Conservation (phyloP, 345 rosid genomes). For the Zanthoxylum bungeanum region DNA sequence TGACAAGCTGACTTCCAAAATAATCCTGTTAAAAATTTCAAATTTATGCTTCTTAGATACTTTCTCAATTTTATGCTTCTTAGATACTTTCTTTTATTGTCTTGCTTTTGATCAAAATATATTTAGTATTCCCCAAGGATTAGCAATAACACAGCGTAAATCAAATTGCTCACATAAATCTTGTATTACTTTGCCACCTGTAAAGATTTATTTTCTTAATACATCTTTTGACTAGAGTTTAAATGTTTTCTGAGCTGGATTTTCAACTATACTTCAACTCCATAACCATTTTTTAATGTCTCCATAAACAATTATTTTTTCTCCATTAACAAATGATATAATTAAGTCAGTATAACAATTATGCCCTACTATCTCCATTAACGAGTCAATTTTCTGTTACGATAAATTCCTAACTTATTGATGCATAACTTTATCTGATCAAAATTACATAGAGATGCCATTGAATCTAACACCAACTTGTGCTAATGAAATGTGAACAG, state of each 20-base stretch:
- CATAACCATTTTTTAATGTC: background rate
- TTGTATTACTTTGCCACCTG: background rate
- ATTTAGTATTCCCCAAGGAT: background rate
- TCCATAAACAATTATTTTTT: background rate
- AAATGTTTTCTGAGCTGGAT: background rate
- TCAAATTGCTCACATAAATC: background rate
- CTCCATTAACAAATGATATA: background rate
- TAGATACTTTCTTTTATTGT: background rate
- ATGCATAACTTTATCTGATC: background rate
- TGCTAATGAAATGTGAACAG: background rate
- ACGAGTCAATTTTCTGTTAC: no score
- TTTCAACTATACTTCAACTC: background rate
- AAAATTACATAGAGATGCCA: background rate
- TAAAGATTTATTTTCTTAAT: background rate
- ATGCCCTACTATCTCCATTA: background rate
- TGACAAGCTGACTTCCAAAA: background rate
- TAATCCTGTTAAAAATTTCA: background rate
- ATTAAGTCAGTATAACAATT: background rate
- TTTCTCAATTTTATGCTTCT: no score
- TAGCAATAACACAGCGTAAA: background rate
- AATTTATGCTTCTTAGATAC: no score
- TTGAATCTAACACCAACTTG: background rate
- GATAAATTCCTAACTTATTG: background rate
- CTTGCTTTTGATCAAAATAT: background rate
- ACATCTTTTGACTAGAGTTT: background rate